Evolutionary conservation across 1,284 basidiomycete species (phyloP).

Genomic region (Retiboletus fuscus): DNA sequence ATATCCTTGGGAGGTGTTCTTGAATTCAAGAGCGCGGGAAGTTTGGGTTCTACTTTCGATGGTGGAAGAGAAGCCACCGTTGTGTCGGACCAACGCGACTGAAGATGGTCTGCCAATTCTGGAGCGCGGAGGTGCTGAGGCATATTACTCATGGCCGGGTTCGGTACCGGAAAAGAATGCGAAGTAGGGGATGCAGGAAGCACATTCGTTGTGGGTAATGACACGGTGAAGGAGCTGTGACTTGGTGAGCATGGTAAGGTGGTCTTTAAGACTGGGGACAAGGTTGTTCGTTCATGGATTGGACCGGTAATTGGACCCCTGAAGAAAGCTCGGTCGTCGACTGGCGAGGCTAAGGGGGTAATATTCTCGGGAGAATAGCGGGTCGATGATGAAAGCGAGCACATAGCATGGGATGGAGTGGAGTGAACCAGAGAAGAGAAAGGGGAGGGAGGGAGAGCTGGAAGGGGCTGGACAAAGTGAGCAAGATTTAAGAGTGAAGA

Average conservation of each 20-base stretch:
- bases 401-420: slow-evolving; percentile 42
- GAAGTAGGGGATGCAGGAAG: too few relatives aligned
- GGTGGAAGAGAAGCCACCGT: background rate
- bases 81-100: too few relatives aligned
- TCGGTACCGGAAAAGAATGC: too few relatives aligned
- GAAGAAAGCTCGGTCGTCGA: too few relatives aligned
- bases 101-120: background rate
- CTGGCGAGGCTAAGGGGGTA: slow-evolving; percentile 28
- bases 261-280: background rate
- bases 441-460: slow-evolving; percentile 40
- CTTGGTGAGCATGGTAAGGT: slow-evolving; percentile 25
- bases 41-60: slow-evolving; percentile 27
- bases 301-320: background rate
- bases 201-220: too few relatives aligned
- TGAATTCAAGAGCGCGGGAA: background rate
- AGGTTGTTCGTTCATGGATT: slow-evolving; percentile 7
- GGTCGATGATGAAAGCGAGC: slow-evolving; percentile 48
- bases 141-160: background rate
- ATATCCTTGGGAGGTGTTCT: slow-evolving; percentile 25
- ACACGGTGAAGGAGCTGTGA: background rate
- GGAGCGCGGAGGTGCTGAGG: slow-evolving; percentile 27
- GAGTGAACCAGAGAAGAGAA: slow-evolving; percentile 34
- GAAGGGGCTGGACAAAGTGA: too few relatives aligned
- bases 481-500: background rate
- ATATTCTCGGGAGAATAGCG: slow-evolving; percentile 42